Evolutionary conservation across 2,329 filamentous ascomycete genomes (phyloP).

Genomic region (Colletotrichum sp.): DNA sequence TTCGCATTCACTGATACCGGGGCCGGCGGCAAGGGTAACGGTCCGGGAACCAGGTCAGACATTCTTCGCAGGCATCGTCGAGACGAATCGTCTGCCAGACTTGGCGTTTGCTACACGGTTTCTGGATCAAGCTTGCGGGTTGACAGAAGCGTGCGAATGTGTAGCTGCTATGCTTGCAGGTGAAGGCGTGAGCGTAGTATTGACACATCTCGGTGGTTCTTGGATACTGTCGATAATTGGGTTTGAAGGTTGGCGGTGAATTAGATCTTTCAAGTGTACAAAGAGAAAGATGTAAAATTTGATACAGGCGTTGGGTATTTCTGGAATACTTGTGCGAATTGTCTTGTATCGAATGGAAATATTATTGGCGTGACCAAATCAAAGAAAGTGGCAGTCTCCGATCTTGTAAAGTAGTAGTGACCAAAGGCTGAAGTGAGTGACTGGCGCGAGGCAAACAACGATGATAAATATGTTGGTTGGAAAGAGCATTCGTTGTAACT

Average conservation of each 20-base stretch:
- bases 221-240: not conserved
- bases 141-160: slow-evolving; percentile 39
- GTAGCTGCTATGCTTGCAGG: slow-evolving; percentile 36
- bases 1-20: slow-evolving; percentile 1
- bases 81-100: slow-evolving; percentile 41
- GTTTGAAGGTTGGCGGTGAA: not conserved
- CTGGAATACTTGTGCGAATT: not conserved
- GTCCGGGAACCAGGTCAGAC: slow-evolving; percentile 32
- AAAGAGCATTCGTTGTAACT: not conserved
- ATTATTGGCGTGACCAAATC: not conserved
- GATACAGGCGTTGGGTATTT: not conserved
- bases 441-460: not conserved
- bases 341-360: not conserved
- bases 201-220: slow-evolving; percentile 34
- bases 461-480: not conserved
- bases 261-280: not conserved
- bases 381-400: not conserved
- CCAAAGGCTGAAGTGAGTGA: not conserved
- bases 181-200: slow-evolving; percentile 41
- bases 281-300: not conserved
- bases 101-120: slow-evolving; percentile 33
- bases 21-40: slow-evolving; percentile 21
- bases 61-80: slow-evolving; percentile 39
- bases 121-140: slow-evolving; percentile 38
- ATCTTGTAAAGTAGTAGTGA: not conserved